phyloP scores from a whole-genome alignment of 192 early-diverging fungal genomes.

The Mortierella antarctica region DNA sequence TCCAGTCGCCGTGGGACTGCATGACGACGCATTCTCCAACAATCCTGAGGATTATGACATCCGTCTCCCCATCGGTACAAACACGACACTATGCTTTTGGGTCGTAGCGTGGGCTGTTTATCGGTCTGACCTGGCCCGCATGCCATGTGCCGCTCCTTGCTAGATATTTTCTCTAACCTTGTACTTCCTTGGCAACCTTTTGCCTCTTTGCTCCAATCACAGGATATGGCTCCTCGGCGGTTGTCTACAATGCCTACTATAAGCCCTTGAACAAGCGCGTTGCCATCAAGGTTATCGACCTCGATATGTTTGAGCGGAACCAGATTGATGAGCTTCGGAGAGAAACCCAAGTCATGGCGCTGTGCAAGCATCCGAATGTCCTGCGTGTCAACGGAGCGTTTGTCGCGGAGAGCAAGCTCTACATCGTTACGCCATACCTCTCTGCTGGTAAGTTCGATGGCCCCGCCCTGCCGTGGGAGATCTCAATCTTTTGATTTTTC shows the following conservation, averaged over 20 bases:
- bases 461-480: too few relatives aligned
- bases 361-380: slow-evolving; percentile 88
- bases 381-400: slow-evolving; percentile 87
- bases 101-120: neutral
- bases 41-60: slow-evolving; percentile 53
- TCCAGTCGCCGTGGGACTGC: slow-evolving; percentile 1
- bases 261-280: slow-evolving; percentile 75
- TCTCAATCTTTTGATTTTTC: too few relatives aligned
- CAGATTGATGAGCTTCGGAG: slow-evolving; percentile 91
- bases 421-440: slow-evolving; percentile 89
- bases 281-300: slow-evolving; percentile 88
- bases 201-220: neutral
- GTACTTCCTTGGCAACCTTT: neutral
- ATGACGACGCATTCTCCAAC: slow-evolving; percentile 45
- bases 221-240: slow-evolving; percentile 91
- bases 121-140: neutral
- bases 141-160: neutral
- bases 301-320: slow-evolving; percentile 91
- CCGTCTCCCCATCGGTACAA: slow-evolving; percentile 42
- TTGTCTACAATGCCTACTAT: slow-evolving; percentile 85
- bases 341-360: slow-evolving; percentile 88
- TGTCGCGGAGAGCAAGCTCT: slow-evolving; percentile 81
- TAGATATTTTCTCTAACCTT: neutral
- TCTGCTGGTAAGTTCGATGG: slow-evolving; percentile 61
- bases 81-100: neutral